A percentile compares a stretch with the other conserved stretches of the same genome.
phyloP scores from a whole-genome alignment of 768 basidiomycete species.

The Gloeopeniophorella convolvens region DNA sequence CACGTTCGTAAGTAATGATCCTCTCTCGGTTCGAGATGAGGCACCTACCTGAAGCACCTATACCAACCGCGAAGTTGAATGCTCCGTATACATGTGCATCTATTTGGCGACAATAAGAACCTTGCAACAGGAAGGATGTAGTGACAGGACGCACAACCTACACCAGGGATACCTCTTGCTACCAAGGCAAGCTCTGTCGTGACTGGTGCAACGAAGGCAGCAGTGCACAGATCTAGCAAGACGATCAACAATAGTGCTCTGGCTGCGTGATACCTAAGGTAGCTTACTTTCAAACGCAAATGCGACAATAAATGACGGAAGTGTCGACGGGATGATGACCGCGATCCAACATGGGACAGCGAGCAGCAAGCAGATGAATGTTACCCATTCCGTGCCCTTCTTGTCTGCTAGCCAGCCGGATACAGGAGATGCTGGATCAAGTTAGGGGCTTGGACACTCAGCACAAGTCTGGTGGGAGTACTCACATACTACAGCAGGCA shows the following conservation, averaged over 20 bases:
- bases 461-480: background rate
- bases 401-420: conserved; percentile 55
- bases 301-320: conserved; percentile 44
- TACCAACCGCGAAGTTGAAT: conserved; percentile 65
- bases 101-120: conserved; percentile 24
- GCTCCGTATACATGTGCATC: conserved; percentile 72
- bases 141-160: conserved; percentile 51
- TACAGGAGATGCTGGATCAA: conserved; percentile 44
- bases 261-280: background rate
- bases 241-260: background rate
- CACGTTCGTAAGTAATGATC: conserved; percentile 6
- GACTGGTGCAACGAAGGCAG: conserved; percentile 53
- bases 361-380: conserved; percentile 40
- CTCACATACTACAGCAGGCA: conserved; percentile 62
- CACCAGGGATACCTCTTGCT: conserved; percentile 47
- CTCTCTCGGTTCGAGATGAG: no score
- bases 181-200: conserved; percentile 63
- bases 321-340: conserved; percentile 39
- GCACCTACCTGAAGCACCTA: conserved; percentile 52
- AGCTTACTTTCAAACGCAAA: conserved; percentile 50
- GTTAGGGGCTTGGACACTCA: background rate
- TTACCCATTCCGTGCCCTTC: conserved; percentile 50
- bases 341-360: conserved; percentile 60
- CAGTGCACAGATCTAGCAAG: conserved; percentile 50
- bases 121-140: conserved; percentile 9